Percentiles rank a stretch among this genome's conserved stretches.
Evolutionary conservation across 257 asterid genomes (phyloP).

Genomic region (Salvia hispanica): DNA sequence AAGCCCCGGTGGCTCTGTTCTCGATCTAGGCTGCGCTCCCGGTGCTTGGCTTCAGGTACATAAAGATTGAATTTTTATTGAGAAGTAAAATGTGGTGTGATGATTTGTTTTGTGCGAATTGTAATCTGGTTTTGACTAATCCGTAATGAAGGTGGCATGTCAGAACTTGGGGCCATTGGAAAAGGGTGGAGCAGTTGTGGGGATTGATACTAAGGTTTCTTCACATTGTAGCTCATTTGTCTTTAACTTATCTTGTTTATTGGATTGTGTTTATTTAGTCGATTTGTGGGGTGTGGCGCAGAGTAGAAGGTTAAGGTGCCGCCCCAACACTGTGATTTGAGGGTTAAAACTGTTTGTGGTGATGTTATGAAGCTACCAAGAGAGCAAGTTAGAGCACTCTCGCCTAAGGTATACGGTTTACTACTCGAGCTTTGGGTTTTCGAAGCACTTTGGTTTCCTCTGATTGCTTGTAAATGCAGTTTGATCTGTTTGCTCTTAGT

Average conservation of each 20-base stretch:
- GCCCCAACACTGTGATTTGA: slow-evolving; percentile 67
- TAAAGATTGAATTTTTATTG: neutral
- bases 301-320: slow-evolving; percentile 97
- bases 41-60: slow-evolving; percentile 98
- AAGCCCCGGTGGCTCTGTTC: slow-evolving; percentile 72
- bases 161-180: slow-evolving; percentile 72
- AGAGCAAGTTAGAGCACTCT: slow-evolving; percentile 62
- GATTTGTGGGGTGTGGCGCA: slow-evolving; percentile 40
- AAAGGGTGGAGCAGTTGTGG: slow-evolving; percentile 78
- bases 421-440: neutral
- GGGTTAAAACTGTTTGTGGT: slow-evolving; percentile 79
- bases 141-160: slow-evolving; percentile 69
- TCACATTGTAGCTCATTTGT: neutral
- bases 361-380: slow-evolving; percentile 65
- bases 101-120: slow-evolving; percentile 13
- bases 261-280: neutral
- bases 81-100: neutral
- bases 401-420: slow-evolving; percentile 58
- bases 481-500: neutral
- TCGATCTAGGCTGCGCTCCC: slow-evolving; percentile 96
- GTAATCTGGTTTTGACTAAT: slow-evolving; percentile 13
- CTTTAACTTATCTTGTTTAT: neutral
- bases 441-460: neutral
- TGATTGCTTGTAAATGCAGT: slow-evolving; percentile 3
- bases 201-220: slow-evolving; percentile 74